These are phyloP conservation scores for Petrea volubilis DNA, from an alignment of 257 asterid species.

Conservation along the genomic window DNA sequence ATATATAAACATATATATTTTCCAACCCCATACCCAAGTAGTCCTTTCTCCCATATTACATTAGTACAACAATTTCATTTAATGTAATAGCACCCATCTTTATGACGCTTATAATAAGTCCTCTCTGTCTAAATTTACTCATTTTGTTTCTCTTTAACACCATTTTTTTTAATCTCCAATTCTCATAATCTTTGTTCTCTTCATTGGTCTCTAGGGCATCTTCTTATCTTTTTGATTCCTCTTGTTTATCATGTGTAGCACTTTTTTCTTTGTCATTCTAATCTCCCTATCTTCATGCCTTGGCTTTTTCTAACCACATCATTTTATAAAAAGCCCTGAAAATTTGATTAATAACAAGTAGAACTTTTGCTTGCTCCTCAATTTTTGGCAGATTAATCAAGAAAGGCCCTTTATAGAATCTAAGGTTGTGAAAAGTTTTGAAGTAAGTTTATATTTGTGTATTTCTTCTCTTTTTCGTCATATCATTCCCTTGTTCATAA, in stretches of 20 bases:
- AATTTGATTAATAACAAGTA: neutral
- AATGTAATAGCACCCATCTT: constrained; percentile 13
- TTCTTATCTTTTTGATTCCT: neutral
- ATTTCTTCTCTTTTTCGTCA: too few relatives aligned
- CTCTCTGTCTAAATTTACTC: neutral
- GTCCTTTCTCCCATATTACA: neutral
- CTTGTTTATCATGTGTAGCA: neutral
- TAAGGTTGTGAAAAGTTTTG: neutral
- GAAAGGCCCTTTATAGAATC: neutral
- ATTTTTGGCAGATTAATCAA: neutral
- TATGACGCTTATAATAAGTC: neutral
- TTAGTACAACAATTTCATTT: constrained; percentile 3
- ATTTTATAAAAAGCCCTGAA: constrained; percentile 15
- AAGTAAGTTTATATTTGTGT: neutral
- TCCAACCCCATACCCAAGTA: neutral
- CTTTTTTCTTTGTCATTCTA: constrained; percentile 14
- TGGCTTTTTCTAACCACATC: constrained; percentile 12
- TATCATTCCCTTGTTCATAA: neutral
- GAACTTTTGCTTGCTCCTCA: constrained; percentile 6
- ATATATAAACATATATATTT: neutral
- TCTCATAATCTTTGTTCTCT: neutral
- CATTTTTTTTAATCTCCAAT: neutral
- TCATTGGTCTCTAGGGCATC: neutral
- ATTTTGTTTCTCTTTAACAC: neutral
- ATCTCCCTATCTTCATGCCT: constrained; percentile 17